These are phyloP conservation scores for Alnus rubra DNA, from an alignment of 306 rosid genomes.

Conservation along the genomic window DNA sequence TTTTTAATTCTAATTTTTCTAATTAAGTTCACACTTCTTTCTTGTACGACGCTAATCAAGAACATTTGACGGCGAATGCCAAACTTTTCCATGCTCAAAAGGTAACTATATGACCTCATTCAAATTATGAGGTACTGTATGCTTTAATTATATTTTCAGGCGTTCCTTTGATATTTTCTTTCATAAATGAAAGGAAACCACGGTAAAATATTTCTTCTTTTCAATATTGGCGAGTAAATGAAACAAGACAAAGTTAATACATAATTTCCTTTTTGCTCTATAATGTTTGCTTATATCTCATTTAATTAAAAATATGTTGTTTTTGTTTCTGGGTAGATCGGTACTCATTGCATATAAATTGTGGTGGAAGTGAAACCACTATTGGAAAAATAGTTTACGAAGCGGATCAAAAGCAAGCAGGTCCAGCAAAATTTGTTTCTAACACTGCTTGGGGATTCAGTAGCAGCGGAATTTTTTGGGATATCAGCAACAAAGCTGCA, in stretches of 20 bases:
- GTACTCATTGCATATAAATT: conserved; percentile 45
- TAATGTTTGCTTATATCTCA: background rate
- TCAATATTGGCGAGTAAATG: no score
- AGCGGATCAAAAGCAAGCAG: conserved; percentile 48
- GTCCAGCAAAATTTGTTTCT: conserved; percentile 42
- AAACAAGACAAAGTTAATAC: no score
- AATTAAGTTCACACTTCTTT: background rate
- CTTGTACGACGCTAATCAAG: background rate
- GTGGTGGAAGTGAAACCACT: conserved; percentile 57
- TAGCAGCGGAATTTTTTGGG: conserved; percentile 55
- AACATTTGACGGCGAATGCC: background rate
- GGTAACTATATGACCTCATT: conserved; percentile 7
- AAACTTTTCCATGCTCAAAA: conserved; percentile 14
- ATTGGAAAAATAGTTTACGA: conserved; percentile 40
- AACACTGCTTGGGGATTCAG: conserved; percentile 52
- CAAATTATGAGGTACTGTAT: background rate
- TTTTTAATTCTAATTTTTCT: background rate
- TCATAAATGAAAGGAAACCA: background rate
- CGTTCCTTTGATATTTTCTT: background rate
- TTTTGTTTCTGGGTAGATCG: background rate
- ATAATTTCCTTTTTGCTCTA: background rate
- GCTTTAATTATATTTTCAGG: background rate
- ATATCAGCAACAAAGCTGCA: conserved; percentile 22
- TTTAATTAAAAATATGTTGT: background rate
- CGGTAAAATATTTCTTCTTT: background rate